phyloP scores from a whole-genome alignment of 768 basidiomycete species.

The Cyclocybe cylindracea region DNA sequence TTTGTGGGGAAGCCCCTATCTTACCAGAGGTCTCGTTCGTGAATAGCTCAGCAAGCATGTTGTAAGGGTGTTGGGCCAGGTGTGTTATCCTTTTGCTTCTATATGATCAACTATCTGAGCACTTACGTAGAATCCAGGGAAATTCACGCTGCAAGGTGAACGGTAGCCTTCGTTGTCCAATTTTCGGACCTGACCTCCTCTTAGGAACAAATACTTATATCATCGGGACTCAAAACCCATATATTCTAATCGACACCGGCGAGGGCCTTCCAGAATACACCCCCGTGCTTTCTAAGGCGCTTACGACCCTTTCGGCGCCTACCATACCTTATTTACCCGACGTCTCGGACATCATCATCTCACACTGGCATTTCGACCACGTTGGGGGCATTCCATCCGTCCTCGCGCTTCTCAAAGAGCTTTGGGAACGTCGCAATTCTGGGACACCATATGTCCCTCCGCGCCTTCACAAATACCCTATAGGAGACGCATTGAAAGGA shows the following conservation, averaged over 20 bases:
- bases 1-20: not conserved
- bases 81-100: constrained; percentile 26
- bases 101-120: not conserved
- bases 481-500: constrained; percentile 18
- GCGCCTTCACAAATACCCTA: constrained; percentile 73
- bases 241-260: constrained; percentile 81
- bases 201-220: constrained; percentile 91
- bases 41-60: constrained; percentile 68
- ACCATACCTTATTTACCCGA: constrained; percentile 46
- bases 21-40: constrained; percentile 3
- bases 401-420: constrained; percentile 58
- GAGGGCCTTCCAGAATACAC: constrained; percentile 73
- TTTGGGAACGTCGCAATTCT: constrained; percentile 59
- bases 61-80: constrained; percentile 76
- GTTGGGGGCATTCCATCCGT: constrained; percentile 74
- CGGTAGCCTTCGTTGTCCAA: not conserved
- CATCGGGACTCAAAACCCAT: constrained; percentile 68
- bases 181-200: not conserved
- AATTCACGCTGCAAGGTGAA: constrained; percentile 84
- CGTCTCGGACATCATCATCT: constrained; percentile 88
- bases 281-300: constrained; percentile 60
- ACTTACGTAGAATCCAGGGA: constrained; percentile 72
- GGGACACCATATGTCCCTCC: constrained; percentile 60
- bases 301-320: constrained; percentile 39
- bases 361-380: constrained; percentile 92